These are phyloP conservation scores for Pogostemon cablin DNA, from an alignment of 257 asterid genomes.

Conservation along the genomic window DNA sequence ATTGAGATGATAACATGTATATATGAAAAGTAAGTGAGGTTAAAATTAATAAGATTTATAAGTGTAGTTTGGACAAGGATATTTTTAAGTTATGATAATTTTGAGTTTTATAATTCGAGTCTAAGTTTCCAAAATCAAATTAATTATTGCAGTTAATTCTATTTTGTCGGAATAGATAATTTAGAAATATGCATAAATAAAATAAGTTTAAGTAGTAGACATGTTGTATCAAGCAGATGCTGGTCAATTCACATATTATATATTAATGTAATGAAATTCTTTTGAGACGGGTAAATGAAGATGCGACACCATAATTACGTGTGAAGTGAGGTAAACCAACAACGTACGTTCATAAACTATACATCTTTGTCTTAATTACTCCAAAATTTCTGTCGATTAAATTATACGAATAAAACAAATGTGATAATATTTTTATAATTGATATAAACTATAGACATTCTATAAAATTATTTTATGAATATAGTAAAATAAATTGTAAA, in stretches of 20 bases:
- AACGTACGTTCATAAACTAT: slow-evolving; percentile 34
- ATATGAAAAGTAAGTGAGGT: no score
- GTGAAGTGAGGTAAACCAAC: slow-evolving; percentile 24
- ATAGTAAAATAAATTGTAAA: no score
- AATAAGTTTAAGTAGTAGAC: no score
- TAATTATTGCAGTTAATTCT: neutral
- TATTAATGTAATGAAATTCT: neutral
- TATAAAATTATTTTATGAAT: no score
- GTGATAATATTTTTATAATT: no score
- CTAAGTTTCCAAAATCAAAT: neutral
- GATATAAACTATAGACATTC: no score
- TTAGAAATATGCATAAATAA: neutral
- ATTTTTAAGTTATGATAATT: no score
- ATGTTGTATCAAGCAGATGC: neutral
- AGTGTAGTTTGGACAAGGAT: no score
- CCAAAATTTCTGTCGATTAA: neutral
- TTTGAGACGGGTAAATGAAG: neutral
- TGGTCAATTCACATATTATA: slow-evolving; percentile 16
- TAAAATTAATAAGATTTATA: no score
- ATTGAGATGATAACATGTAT: no score
- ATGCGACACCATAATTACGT: slow-evolving; percentile 9
- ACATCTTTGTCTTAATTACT: slow-evolving; percentile 14
- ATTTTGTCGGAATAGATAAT: neutral
- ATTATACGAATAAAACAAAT: no score
- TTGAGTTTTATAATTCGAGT: no score